phyloP scores from a whole-genome alignment of 495 filamentous ascomycete species.

The Rhypophila decipiens region DNA sequence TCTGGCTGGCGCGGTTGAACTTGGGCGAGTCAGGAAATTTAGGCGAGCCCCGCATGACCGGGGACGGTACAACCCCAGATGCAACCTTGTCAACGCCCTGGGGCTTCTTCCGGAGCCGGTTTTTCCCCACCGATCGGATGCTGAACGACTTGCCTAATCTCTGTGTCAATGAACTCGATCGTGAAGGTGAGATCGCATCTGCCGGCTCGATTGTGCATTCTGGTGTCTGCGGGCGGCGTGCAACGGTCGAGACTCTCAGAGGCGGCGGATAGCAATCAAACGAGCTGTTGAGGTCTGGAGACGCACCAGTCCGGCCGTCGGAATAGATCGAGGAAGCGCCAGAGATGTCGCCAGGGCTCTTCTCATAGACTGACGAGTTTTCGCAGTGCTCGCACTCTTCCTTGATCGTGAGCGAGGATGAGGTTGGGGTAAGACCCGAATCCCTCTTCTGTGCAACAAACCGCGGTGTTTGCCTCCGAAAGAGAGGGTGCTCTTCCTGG shows the following conservation, averaged over 20 bases:
- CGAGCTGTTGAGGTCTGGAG: not conserved
- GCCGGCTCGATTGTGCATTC: not conserved
- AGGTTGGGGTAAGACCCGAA: slow-evolving; percentile 48
- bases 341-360: slow-evolving; percentile 23
- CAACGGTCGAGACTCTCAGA: slow-evolving; percentile 14
- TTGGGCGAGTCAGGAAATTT: slow-evolving; percentile 11
- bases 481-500: slow-evolving; percentile 40
- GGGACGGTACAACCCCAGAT: slow-evolving; percentile 10
- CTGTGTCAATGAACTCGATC: slow-evolving; percentile 11
- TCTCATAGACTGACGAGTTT: slow-evolving; percentile 30
- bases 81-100: slow-evolving; percentile 19
- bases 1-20: slow-evolving; percentile 11
- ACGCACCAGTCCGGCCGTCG: slow-evolving; percentile 9
- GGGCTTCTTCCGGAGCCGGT: slow-evolving; percentile 30
- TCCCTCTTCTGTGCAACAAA: slow-evolving; percentile 39
- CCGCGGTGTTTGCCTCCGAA: slow-evolving; percentile 31
- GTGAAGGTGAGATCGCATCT: slow-evolving; percentile 10
- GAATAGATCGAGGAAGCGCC: slow-evolving; percentile 18
- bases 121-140: slow-evolving; percentile 23
- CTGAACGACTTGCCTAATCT: slow-evolving; percentile 34
- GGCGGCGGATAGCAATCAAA: slow-evolving; percentile 22
- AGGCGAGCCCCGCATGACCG: slow-evolving; percentile 14
- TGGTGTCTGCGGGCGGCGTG: slow-evolving; percentile 1
- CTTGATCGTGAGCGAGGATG: slow-evolving; percentile 41
- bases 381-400: slow-evolving; percentile 37